Conservation (phyloP, 1,284 basidiomycete genomes). For the Malassezia cuniculi region DNA sequence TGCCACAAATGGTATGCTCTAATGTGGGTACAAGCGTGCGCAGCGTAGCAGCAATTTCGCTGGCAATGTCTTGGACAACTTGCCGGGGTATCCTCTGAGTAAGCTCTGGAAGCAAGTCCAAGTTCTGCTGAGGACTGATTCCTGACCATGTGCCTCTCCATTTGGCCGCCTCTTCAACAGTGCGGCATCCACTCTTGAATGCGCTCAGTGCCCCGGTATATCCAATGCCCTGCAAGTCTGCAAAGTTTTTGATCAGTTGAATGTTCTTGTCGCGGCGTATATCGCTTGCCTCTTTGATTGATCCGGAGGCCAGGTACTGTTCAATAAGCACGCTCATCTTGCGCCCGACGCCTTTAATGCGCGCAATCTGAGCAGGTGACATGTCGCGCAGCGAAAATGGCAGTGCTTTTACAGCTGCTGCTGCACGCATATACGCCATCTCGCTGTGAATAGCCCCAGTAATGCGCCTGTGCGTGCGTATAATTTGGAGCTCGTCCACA, state of each 20-base stretch:
- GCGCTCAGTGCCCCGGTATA: constrained; percentile 27
- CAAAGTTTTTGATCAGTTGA: constrained; percentile 26
- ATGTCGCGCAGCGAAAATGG: constrained; percentile 17
- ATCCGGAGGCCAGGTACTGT: constrained; percentile 23
- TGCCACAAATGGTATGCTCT: too few relatives aligned
- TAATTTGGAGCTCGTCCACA: constrained; percentile 28
- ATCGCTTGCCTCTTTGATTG: constrained; percentile 29
- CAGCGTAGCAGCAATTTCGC: too few relatives aligned
- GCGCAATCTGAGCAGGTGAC: constrained; percentile 11
- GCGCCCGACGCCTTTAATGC: constrained; percentile 32
- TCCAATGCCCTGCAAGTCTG: constrained; percentile 36
- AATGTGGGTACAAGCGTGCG: too few relatives aligned
- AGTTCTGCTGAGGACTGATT: constrained; percentile 5
- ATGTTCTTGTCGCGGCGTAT: constrained; percentile 27
- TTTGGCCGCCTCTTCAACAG: constrained; percentile 28
- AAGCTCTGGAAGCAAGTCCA: constrained; percentile 15
- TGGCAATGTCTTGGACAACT: constrained; percentile 9
- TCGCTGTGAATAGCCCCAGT: constrained; percentile 26
- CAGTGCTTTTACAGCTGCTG: constrained; percentile 32
- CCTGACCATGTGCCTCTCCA: too few relatives aligned
- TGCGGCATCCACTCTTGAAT: constrained; percentile 29
- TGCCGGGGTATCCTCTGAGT: constrained; percentile 3
- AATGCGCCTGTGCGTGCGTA: constrained; percentile 28
- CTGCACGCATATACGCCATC: constrained; percentile 37
- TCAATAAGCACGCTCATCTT: constrained; percentile 26